These are phyloP conservation scores for Pseudogymnoascus sp. DNA, from an alignment of 2,329 filamentous ascomycete species.

Conservation along the genomic window DNA sequence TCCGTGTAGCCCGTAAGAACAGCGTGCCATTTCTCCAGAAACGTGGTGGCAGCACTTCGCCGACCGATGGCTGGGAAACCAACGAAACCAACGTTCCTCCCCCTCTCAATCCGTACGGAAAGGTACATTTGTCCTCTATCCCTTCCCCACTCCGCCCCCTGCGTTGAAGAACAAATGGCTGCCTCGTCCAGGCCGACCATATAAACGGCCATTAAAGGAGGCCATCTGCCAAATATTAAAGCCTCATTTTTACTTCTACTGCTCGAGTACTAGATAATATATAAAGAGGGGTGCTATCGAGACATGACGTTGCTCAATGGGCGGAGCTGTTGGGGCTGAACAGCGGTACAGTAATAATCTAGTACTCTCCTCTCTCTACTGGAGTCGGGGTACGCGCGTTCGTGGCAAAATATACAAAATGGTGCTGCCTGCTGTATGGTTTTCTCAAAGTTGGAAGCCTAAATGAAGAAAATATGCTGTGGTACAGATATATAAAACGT, in stretches of 20 bases:
- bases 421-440: background rate
- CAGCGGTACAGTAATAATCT: too few species aligned
- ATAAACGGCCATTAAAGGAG: background rate
- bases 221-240: background rate
- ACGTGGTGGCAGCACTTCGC: background rate
- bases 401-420: background rate
- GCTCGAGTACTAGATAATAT: background rate
- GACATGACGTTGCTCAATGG: background rate
- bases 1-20: constrained; percentile 4
- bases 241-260: background rate
- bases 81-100: too few species aligned
- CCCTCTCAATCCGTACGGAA: background rate
- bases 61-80: background rate
- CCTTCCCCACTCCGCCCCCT: background rate
- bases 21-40: constrained; percentile 6
- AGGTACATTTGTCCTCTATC: background rate
- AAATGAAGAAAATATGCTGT: constrained; percentile 1
- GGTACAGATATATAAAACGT: background rate
- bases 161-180: background rate
- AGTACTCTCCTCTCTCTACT: too few species aligned
- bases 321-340: background rate
- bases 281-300: background rate
- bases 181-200: background rate
- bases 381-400: constrained; percentile 2
- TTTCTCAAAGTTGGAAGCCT: background rate